Percentiles rank a stretch among this genome's conserved stretches.
Evolutionary conservation across 2,329 filamentous ascomycete genomes (phyloP).

Genomic region (Pseudocercospora pini-densiflorae): DNA sequence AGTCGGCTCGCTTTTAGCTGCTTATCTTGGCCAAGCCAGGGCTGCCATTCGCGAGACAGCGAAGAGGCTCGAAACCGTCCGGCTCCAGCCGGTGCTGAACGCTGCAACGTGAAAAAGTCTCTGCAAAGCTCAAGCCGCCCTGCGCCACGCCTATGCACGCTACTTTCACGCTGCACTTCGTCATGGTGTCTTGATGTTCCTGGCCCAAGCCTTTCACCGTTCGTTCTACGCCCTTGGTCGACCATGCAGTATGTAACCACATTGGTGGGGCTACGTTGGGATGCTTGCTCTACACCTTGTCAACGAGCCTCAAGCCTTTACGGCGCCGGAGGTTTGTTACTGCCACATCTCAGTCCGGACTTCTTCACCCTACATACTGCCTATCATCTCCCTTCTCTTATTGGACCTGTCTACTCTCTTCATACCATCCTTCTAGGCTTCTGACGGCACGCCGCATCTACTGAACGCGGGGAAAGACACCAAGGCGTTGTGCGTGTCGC

Average conservation of each 20-base stretch:
- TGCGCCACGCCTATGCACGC: slow-evolving; percentile 25
- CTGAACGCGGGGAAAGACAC: slow-evolving; percentile 22
- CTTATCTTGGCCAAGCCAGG: slow-evolving; percentile 1
- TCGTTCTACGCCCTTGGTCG: slow-evolving; percentile 19
- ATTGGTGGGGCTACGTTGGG: slow-evolving; percentile 22
- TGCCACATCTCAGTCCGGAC: slow-evolving; percentile 13
- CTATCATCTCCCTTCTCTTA: slow-evolving; percentile 12
- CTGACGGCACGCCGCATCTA: slow-evolving; percentile 13
- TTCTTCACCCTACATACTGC: slow-evolving; percentile 14
- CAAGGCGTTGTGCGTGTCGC: slow-evolving; percentile 10
- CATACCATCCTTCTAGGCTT: slow-evolving; percentile 16
- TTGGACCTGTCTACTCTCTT: slow-evolving; percentile 9
- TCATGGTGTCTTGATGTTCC: slow-evolving; percentile 25
- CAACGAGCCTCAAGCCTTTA: slow-evolving; percentile 21
- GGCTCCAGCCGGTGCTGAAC: slow-evolving; percentile 12
- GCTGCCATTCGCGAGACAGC: slow-evolving; percentile 10
- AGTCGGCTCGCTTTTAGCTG: slow-evolving; percentile 14
- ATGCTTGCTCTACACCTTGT: slow-evolving; percentile 20
- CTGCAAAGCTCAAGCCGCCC: slow-evolving; percentile 22
- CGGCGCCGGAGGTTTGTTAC: slow-evolving; percentile 17
- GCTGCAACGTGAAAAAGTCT: slow-evolving; percentile 24
- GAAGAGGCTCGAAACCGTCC: slow-evolving; percentile 8
- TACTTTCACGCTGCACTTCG: slow-evolving; percentile 23
- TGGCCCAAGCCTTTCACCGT: slow-evolving; percentile 6
- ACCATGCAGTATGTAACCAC: slow-evolving; percentile 13